These are phyloP conservation scores for Alternaria metachromatica DNA, from an alignment of 2,329 filamentous ascomycete species.

Conservation along the genomic window DNA sequence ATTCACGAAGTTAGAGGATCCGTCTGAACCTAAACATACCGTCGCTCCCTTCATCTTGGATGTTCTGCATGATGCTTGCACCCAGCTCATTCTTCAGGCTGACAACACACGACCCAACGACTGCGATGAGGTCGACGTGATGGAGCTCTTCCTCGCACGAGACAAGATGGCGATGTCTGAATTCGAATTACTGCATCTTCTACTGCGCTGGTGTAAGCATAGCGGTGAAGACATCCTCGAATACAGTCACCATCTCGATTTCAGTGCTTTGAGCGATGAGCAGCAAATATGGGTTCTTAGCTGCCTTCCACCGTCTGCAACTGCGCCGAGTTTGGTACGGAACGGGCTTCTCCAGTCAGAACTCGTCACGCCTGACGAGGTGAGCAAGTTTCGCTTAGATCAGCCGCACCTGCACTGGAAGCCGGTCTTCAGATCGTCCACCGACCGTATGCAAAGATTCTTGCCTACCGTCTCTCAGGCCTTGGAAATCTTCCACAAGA, in stretches of 20 bases:
- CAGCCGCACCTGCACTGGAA: conserved; percentile 50
- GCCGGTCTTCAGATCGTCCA: conserved; percentile 42
- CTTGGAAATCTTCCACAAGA: conserved; percentile 50
- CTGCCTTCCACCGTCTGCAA: conserved; percentile 37
- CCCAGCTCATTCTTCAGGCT: conserved; percentile 16
- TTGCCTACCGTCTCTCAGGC: conserved; percentile 37
- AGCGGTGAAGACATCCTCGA: conserved; percentile 34
- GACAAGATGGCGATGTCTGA: conserved; percentile 49
- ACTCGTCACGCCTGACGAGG: conserved; percentile 40
- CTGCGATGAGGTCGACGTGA: conserved; percentile 30
- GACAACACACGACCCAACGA: conserved; percentile 3
- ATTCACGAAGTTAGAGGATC: conserved; percentile 15
- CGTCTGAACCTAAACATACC: conserved; percentile 27
- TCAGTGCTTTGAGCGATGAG: conserved; percentile 34
- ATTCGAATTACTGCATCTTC: conserved; percentile 48
- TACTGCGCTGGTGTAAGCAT: conserved; percentile 45
- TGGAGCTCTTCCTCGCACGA: conserved; percentile 44
- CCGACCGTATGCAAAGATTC: conserved; percentile 48
- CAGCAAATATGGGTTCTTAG: conserved; percentile 49
- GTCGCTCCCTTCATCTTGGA: conserved; percentile 48
- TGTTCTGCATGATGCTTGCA: conserved; percentile 42
- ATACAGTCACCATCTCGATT: conserved; percentile 22
- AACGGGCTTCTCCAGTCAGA: conserved; percentile 50
- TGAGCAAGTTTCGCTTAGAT: conserved; percentile 43
- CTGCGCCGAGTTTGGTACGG: conserved; percentile 38